Percentiles rank a stretch among this genome's conserved stretches.
phyloP scores from a whole-genome alignment of 148 eudicot genomes.

The Camellia granthamiana region DNA sequence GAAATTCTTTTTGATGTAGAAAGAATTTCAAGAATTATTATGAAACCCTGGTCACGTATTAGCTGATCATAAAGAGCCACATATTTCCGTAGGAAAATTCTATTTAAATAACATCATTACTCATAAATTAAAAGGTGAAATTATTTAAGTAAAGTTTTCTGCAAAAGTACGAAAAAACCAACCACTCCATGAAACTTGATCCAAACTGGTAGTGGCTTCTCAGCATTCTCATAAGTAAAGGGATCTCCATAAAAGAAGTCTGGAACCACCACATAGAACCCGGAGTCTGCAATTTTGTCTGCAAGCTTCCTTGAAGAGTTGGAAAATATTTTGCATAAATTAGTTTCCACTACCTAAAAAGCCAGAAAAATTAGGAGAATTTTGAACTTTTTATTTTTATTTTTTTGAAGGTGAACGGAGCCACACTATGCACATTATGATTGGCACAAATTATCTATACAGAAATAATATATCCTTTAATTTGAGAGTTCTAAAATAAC shows the following conservation, averaged over 20 bases:
- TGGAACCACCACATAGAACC: constrained; percentile 16
- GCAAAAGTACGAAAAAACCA: not conserved
- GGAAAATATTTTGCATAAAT: not conserved
- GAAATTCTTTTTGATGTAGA: not conserved
- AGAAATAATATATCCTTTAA: no score
- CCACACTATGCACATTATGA: no score
- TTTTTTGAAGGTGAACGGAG: not conserved
- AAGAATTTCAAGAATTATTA: no score
- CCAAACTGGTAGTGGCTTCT: constrained; percentile 15
- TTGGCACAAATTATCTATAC: no score
- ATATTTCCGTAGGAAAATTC: no score
- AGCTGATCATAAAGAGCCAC: no score
- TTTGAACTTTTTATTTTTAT: not conserved
- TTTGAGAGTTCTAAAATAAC: no score
- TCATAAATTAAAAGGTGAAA: no score
- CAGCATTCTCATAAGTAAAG: constrained; percentile 9
- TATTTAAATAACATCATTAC: no score
- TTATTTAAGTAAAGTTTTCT: not conserved
- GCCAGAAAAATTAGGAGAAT: not conserved
- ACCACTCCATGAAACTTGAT: constrained; percentile 6
- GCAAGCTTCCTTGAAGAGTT: constrained; percentile 4
- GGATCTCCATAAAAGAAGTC: constrained; percentile 18
- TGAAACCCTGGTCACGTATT: no score
- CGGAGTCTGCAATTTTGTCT: constrained; percentile 7
- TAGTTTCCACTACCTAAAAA: not conserved